Base-by-base conservation (phyloP, 345 rosid genomes). In the Viola odorata region DNA sequence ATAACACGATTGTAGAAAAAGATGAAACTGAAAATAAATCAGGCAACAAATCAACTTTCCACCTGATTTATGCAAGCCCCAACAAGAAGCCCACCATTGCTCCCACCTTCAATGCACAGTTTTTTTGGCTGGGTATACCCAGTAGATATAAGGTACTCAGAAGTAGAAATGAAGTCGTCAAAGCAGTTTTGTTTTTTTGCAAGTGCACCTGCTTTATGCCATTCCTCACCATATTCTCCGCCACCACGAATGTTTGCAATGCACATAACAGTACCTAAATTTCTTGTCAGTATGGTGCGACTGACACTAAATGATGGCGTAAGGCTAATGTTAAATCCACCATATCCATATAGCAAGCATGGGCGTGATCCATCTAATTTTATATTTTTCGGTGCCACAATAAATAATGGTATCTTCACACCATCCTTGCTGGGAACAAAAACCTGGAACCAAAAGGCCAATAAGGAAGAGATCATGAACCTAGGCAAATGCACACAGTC, bases 31-130 rank as follows among this genome's bases (percentile, higher is more conserved):
- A 41, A 50, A 44, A 14, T 37, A 59, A 66, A 63, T 48, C 9
- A 70, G 10, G 36, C 7, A 68, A 67, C 57, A n/a, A 68, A 60
- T 41, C 16, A 44, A 53, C 48, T 62, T 9, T 53, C 3, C 15
- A 92, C 98, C 96, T 90, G 95, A 80, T 94, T 94, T 66, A 94
- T 88, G 82, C 92, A 94, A 69, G 97, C 89, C 13, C 97, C 99
- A 44, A 91, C 37, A 37, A 94, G 87, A 65, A 94, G 95, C 44
- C 97, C 99, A 50, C 99, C 99, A 16, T 94, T 94, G 72, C 99
- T 94, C 64, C 80, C 83, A 32, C 99, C 99, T 86, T 94, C 99
- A 11, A 94, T 88, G 62, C 96, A 90, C 66, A 94, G 74, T 75
- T 84, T 94, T 42, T 64, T 60, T 4, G 92, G 81, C 54, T 67